These are phyloP conservation scores for Gomphus sp. DNA, from an alignment of 1,284 basidiomycete genomes.

Conservation along the genomic window DNA sequence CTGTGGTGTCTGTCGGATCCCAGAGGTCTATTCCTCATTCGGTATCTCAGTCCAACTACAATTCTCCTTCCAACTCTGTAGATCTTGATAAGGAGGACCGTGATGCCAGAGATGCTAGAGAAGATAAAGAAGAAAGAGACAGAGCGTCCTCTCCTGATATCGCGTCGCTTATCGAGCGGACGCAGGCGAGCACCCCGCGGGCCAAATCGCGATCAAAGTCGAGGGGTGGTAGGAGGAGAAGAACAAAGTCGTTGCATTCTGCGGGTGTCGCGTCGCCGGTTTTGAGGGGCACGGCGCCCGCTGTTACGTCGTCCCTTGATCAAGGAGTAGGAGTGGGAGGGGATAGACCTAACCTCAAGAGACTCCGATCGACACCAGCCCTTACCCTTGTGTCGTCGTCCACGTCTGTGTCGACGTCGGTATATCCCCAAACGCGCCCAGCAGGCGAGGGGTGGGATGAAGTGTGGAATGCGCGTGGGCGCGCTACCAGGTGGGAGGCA, in stretches of 20 bases:
- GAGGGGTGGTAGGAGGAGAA: not conserved
- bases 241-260: not conserved
- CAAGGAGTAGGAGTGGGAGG: too few relatives aligned
- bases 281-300: not conserved
- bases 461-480: too few relatives aligned
- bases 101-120: too few relatives aligned
- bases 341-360: not conserved
- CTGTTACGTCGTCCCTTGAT: not conserved
- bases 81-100: too few relatives aligned
- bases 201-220: not conserved
- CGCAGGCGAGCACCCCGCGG: conserved; percentile 16
- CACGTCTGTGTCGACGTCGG: not conserved
- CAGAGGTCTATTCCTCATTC: too few relatives aligned
- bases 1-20: too few relatives aligned
- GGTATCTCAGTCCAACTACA: too few relatives aligned
- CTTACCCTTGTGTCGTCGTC: not conserved
- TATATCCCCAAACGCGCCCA: too few relatives aligned
- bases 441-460: too few relatives aligned
- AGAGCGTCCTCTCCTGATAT: conserved; percentile 35
- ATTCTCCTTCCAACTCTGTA: too few relatives aligned
- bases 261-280: not conserved
- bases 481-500: too few relatives aligned
- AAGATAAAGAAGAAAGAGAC: too few relatives aligned
- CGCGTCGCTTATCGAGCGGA: conserved; percentile 32
- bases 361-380: not conserved